phyloP scores from a whole-genome alignment of 257 asterid genomes.

The Jaltomata sinuosa region DNA sequence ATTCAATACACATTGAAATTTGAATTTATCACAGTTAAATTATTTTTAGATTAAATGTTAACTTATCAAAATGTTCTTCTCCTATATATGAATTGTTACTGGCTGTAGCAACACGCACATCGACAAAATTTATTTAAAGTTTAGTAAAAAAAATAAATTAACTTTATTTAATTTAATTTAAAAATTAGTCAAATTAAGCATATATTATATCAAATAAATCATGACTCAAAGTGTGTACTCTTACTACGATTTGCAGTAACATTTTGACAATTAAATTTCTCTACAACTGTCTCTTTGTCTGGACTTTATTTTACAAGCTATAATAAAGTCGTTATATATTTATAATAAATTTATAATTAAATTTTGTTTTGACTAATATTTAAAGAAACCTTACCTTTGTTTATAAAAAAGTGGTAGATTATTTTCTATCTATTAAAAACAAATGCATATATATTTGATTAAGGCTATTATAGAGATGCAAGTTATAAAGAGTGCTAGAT shows the following conservation, averaged over 20 bases:
- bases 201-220: not conserved
- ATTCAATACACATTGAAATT: not conserved
- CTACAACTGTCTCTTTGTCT: too few species aligned
- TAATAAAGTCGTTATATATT: too few species aligned
- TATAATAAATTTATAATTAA: too few species aligned
- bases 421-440: too few species aligned
- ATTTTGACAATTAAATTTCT: not conserved
- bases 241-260: not conserved
- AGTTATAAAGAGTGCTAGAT: too few species aligned
- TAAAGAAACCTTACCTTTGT: too few species aligned
- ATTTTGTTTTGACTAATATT: too few species aligned
- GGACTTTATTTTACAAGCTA: too few species aligned
- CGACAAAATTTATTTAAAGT: not conserved
- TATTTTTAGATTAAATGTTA: not conserved
- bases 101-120: not conserved
- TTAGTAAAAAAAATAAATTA: not conserved
- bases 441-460: too few species aligned
- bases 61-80: not conserved
- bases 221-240: not conserved
- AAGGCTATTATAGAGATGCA: too few species aligned
- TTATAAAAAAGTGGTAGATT: too few species aligned
- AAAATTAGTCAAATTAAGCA: not conserved
- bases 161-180: not conserved
- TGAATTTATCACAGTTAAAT: not conserved
- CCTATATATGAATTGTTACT: not conserved